Percentiles rank a stretch among this genome's conserved stretches.
phyloP scores from a whole-genome alignment of 306 rosid genomes.

The Sesbania bispinosa region DNA sequence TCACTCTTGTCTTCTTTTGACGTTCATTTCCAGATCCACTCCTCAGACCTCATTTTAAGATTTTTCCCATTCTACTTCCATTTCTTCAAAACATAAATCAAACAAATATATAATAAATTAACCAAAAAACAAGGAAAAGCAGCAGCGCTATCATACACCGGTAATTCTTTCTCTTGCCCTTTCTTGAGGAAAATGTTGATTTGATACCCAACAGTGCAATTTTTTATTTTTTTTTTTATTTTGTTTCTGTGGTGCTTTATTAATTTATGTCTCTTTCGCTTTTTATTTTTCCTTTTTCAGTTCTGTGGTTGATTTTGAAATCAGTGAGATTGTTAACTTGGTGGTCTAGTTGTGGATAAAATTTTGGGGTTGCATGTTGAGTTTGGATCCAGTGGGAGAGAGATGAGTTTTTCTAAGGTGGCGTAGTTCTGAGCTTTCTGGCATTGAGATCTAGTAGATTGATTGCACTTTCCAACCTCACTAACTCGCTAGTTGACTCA shows the following conservation, averaged over 20 bases:
- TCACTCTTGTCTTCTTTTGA: slow-evolving; percentile 9
- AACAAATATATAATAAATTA: not conserved
- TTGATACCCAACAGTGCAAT: not conserved
- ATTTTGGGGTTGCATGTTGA: slow-evolving; percentile 16
- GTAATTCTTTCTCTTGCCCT: not conserved
- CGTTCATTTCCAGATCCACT: slow-evolving; percentile 38
- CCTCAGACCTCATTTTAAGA: not conserved
- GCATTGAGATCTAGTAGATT: slow-evolving; percentile 38
- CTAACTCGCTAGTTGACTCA: not conserved
- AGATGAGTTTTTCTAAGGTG: no score
- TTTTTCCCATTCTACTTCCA: slow-evolving; percentile 14
- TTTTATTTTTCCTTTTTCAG: not conserved
- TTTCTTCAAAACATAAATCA: not conserved
- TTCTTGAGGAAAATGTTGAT: not conserved
- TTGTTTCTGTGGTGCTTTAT: not conserved
- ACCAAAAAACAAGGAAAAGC: not conserved
- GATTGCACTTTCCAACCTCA: slow-evolving; percentile 1
- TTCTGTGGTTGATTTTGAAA: slow-evolving; percentile 31
- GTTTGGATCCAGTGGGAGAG: no score
- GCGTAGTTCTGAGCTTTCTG: no score
- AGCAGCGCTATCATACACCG: not conserved
- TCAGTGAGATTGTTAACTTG: slow-evolving; percentile 18
- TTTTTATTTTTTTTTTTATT: not conserved
- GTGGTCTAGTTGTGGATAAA: slow-evolving; percentile 29
- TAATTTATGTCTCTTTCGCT: not conserved